Base-by-base conservation (phyloP, 495 filamentous ascomycete species). In the Cryomyces antarcticus region DNA sequence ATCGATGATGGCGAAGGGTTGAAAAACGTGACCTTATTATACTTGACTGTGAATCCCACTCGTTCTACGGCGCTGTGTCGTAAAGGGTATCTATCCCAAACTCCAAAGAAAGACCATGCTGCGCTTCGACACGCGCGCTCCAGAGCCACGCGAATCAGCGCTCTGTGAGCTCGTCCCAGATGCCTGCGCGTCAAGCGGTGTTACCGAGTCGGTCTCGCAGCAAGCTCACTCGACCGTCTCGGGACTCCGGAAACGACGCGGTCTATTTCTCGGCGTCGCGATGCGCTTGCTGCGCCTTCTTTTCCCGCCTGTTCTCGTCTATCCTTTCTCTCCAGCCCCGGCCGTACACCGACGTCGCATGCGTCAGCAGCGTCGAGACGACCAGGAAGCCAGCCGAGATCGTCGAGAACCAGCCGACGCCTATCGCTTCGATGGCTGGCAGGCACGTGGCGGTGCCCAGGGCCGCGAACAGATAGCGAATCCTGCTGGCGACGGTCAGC, bases 381-480 rank as follows among this genome's bases (percentile, higher is more conserved):
- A 74, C 49, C 39, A 82, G 50, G 49, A 80, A 78, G 0, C 58
- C 35, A 0, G 73, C 68, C 5, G 45, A 52, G 37, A 63, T 59
- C 9, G 59, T 57, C 27, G 51, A 57, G 41, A 61, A 58, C 60
- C 60, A 80, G 0, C 78, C 78, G 6, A 82, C 75, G 3, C 78
- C 78, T 43, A 84, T 80, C 38, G 50, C 61, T 46, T 78, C 61
- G 4, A 80, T 65, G 4, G 17, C 17, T 24, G 17, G 17, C 17
- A 24, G 17, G 2, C 17, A 24, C 17, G 17, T 24, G 17, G 76
- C 78, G 27, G 71, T 73, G 5, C 71, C 77, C 31, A 71, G 48
- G 4, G 77, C 78, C 0, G 70, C 78, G 52, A 82, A 75, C 5
- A 78, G 52, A 54, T 82, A 83, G 7, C 78, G 65, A 30, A 78